phyloP scores from a whole-genome alignment of 148 eudicot species.

The Vaccinium macrocarpon region DNA sequence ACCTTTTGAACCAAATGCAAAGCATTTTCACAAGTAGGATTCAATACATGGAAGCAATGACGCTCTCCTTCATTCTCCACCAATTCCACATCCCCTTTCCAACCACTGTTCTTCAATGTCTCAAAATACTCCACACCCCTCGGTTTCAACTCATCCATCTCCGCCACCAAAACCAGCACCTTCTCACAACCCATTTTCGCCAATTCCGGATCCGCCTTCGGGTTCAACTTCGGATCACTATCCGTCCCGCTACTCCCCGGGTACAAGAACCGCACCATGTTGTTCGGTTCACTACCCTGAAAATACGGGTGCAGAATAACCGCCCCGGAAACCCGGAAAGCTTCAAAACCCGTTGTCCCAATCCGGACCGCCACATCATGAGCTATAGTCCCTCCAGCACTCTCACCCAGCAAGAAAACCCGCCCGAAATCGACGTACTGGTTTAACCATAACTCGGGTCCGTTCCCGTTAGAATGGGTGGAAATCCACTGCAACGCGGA shows the following conservation, averaged over 20 bases:
- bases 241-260: conserved; percentile 27
- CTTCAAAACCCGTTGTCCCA: conserved; percentile 8
- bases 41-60: conserved; percentile 39
- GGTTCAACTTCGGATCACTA: conserved; percentile 37
- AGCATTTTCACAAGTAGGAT: conserved; percentile 5
- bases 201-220: conserved; percentile 34
- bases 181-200: conserved; percentile 20
- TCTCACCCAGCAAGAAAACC: conserved; percentile 38
- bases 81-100: conserved; percentile 37
- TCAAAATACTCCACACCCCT: conserved; percentile 30
- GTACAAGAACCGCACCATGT: conserved; percentile 25
- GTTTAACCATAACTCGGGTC: conserved; percentile 34
- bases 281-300: conserved; percentile 17
- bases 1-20: conserved; percentile 15
- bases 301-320: conserved; percentile 39
- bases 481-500: conserved; percentile 29
- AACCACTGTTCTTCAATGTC: conserved; percentile 33
- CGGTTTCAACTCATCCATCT: conserved; percentile 27
- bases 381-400: conserved; percentile 42
- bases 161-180: conserved; percentile 42
- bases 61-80: conserved; percentile 36
- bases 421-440: conserved; percentile 23
- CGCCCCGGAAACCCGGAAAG: conserved; percentile 11
- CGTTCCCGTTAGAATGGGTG: conserved; percentile 14
- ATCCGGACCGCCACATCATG: conserved; percentile 28